phyloP scores from a whole-genome alignment of 306 rosid genomes.

The Vicia faba region DNA sequence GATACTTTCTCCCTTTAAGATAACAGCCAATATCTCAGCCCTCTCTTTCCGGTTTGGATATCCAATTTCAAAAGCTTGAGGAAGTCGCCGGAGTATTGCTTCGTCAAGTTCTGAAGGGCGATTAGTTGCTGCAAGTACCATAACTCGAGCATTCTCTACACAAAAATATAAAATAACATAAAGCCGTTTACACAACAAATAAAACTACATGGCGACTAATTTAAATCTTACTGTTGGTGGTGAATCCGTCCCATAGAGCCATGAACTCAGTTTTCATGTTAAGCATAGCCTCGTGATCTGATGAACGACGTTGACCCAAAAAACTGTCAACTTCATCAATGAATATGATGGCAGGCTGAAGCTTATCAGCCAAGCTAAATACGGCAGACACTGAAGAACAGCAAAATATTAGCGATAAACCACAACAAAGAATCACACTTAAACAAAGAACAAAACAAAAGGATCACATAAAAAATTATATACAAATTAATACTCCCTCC shows the following conservation, averaged over 20 bases:
- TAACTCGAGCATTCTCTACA: constrained; percentile 85
- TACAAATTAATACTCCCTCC: background rate
- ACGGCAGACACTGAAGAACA: constrained; percentile 83
- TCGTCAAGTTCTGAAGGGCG: constrained; percentile 99
- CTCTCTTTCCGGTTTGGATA: constrained; percentile 76
- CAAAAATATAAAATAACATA: constrained; percentile 14
- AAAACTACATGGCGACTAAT: background rate
- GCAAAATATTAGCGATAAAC: constrained; percentile 23
- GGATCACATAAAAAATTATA: constrained; percentile 18
- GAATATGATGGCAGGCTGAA: constrained; percentile 97
- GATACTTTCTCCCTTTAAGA: constrained; percentile 73
- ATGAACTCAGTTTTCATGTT: constrained; percentile 99
- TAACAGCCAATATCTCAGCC: constrained; percentile 79
- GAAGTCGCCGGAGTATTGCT: constrained; percentile 98
- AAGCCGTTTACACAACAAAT: background rate
- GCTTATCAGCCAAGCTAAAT: constrained; percentile 94
- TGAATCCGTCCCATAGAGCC: constrained; percentile 98
- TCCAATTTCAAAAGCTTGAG: constrained; percentile 97
- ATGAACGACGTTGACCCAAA: constrained; percentile 88
- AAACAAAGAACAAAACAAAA: constrained; percentile 26
- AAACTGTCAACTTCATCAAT: constrained; percentile 99
- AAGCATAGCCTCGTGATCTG: constrained; percentile 95
- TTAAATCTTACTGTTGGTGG: constrained; percentile 83
- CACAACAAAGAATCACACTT: constrained; percentile 14
- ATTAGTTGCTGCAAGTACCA: constrained; percentile 98